Conservation (phyloP, 768 basidiomycete genomes). For the Pleurotus cornucopiae region DNA sequence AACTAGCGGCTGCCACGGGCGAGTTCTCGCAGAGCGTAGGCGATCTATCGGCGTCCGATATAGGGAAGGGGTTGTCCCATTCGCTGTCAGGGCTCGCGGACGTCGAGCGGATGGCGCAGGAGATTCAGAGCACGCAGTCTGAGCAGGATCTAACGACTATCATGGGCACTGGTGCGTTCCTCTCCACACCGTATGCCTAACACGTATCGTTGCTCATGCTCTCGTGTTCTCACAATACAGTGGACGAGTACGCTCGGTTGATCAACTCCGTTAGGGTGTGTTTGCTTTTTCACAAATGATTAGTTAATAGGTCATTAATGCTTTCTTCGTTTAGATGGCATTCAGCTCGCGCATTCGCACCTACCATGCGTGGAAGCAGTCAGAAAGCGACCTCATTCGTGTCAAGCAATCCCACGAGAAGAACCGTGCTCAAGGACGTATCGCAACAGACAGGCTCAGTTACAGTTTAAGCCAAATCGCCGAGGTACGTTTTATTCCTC, state of each 20-base stretch:
- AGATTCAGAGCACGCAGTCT: constrained; percentile 68
- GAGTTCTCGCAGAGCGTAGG: constrained; percentile 75
- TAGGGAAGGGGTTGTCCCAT: constrained; percentile 68
- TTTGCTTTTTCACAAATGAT: background rate
- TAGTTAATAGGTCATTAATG: background rate
- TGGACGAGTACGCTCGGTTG: constrained; percentile 91
- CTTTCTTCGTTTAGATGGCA: constrained; percentile 52
- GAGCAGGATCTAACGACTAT: constrained; percentile 81
- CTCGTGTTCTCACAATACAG: constrained; percentile 21
- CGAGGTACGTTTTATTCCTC: constrained; percentile 49
- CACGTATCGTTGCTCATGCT: background rate
- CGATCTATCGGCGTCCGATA: constrained; percentile 72
- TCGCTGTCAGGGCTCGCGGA: constrained; percentile 69
- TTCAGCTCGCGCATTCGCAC: constrained; percentile 84
- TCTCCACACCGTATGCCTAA: background rate
- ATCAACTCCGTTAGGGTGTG: constrained; percentile 79
- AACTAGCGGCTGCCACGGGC: constrained; percentile 62
- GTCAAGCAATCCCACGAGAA: constrained; percentile 78
- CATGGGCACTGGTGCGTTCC: constrained; percentile 60
- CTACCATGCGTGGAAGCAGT: constrained; percentile 75
- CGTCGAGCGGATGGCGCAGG: constrained; percentile 70
- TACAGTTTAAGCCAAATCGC: constrained; percentile 76
- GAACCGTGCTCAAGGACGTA: constrained; percentile 70
- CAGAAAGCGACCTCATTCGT: constrained; percentile 71
- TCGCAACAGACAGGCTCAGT: constrained; percentile 65